Evolutionary conservation across 495 filamentous ascomycete species (phyloP).

Genomic region (Pseudoneurospora amorphoporcata): DNA sequence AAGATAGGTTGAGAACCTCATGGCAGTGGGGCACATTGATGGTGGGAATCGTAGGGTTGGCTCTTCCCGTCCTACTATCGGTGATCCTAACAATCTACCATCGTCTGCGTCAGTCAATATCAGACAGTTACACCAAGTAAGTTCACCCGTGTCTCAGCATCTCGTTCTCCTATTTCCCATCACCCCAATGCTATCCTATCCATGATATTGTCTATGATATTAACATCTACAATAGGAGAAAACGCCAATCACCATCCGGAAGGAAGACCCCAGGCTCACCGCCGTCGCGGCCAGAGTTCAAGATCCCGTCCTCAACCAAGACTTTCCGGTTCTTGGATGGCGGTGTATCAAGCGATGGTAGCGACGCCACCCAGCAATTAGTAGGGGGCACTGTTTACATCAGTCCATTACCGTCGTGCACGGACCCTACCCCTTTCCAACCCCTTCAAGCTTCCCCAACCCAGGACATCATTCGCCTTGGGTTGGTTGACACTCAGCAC

Average conservation of each 20-base stretch:
- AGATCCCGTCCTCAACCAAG: neutral
- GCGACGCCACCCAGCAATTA: neutral
- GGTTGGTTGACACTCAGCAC: neutral
- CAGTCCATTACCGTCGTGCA: neutral
- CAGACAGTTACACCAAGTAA: neutral
- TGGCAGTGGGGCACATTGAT: constrained; percentile 11
- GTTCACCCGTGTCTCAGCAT: neutral
- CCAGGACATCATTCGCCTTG: neutral
- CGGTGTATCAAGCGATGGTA: neutral
- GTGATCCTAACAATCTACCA: neutral
- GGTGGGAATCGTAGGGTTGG: constrained; percentile 7
- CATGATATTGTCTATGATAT: neutral
- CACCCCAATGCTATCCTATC: neutral
- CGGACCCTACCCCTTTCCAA: neutral
- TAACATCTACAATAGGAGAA: neutral
- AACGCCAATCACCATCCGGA: neutral
- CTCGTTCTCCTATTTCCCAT: neutral
- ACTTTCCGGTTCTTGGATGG: neutral
- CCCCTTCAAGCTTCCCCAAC: neutral
- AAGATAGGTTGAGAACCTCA: constrained; percentile 5
- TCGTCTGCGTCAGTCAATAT: neutral
- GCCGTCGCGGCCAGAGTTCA: neutral
- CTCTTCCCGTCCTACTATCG: constrained; percentile 2
- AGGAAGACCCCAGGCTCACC: neutral
- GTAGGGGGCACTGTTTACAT: neutral